phyloP scores from a whole-genome alignment of 306 rosid species.

The Prunus salicina region DNA sequence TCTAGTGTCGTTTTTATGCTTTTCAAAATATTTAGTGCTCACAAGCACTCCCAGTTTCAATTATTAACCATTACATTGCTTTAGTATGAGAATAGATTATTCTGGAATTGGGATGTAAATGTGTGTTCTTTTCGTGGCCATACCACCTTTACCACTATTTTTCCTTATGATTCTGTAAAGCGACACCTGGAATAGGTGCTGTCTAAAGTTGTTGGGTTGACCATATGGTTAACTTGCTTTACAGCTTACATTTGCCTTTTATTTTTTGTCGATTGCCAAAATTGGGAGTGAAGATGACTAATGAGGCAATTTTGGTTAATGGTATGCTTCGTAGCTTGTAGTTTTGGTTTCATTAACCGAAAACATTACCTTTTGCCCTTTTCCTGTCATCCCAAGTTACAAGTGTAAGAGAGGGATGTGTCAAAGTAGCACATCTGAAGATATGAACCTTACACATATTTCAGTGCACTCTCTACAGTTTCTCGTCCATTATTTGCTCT shows the following conservation, averaged over 20 bases:
- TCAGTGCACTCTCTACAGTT: conserved; percentile 15
- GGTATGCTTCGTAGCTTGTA: conserved; percentile 6
- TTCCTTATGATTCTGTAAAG: conserved; percentile 6
- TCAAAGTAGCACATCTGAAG: conserved; percentile 13
- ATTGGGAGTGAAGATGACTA: conserved; percentile 21
- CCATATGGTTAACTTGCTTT: conserved; percentile 25
- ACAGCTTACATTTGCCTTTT: conserved; percentile 28
- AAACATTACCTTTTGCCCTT: neutral
- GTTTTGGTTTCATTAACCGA: conserved; percentile 5
- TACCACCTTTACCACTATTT: conserved; percentile 16
- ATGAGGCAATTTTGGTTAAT: conserved; percentile 3
- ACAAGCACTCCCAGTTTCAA: conserved; percentile 13
- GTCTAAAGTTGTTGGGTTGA: conserved; percentile 16
- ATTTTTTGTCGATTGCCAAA: conserved; percentile 18
- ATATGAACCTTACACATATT: conserved; percentile 24
- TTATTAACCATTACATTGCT: conserved; percentile 17
- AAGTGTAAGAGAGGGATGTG: conserved; percentile 25
- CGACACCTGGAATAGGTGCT: conserved; percentile 30
- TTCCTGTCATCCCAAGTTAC: conserved; percentile 11
- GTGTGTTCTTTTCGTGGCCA: conserved; percentile 28
- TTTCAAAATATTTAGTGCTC: conserved; percentile 3
- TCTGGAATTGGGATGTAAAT: conserved; percentile 22
- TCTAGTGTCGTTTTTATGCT: neutral
- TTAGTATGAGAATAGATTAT: conserved; percentile 17
- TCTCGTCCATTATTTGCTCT: conserved; percentile 35